These are phyloP conservation scores for Knoxdaviesia proteae DNA, from an alignment of 2,329 filamentous ascomycete species.

Conservation along the genomic window DNA sequence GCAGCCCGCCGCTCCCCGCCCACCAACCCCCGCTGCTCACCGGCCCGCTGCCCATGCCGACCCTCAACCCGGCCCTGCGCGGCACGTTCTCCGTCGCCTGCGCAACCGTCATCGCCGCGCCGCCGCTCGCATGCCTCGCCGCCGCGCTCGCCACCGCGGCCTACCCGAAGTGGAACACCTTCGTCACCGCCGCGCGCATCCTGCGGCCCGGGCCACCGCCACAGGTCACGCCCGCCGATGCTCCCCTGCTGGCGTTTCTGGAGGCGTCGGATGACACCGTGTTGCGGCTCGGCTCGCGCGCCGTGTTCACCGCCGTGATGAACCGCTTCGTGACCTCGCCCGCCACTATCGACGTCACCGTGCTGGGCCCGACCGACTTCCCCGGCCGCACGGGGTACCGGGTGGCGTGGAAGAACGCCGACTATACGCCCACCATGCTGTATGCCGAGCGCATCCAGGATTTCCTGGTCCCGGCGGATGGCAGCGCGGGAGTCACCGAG, in stretches of 20 bases:
- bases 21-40: background rate
- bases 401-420: slow-evolving; percentile 17
- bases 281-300: background rate
- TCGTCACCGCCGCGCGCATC: background rate
- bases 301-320: background rate
- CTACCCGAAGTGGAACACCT: slow-evolving; percentile 1
- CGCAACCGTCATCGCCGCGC: background rate
- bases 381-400: slow-evolving; percentile 14
- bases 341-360: slow-evolving; percentile 7
- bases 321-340: too few relatives aligned
- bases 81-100: background rate
- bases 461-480: slow-evolving; percentile 11
- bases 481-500: slow-evolving; percentile 11
- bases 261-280: background rate
- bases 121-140: background rate
- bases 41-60: too few relatives aligned
- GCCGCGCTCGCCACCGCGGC: background rate
- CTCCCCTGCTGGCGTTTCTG: background rate
- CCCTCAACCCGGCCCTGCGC: too few relatives aligned
- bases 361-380: slow-evolving; percentile 12
- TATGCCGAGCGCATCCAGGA: slow-evolving; percentile 21
- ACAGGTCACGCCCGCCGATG: background rate
- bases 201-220: background rate
- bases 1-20: background rate
- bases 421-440: slow-evolving; percentile 10